Evolutionary conservation across 1,139 yeast species (phyloP), one percentile per base, ranked within the genome.

Genomic region (Nakaseomyces nivariensis): DNA sequence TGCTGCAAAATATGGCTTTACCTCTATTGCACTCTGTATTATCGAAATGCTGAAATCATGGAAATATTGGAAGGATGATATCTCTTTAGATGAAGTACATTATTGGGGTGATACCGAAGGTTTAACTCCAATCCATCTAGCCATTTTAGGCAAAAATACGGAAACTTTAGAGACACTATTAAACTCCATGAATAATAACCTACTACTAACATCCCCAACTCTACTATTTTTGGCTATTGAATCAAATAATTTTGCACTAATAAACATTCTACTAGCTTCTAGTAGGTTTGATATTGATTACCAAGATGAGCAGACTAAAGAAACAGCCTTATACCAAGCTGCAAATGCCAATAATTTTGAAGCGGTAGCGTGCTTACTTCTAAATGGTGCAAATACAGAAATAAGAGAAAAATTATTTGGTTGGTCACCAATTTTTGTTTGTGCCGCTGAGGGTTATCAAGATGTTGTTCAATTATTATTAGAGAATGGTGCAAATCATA

Each of bases 371-470:
- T 78, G 73, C 52, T 69, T 85, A 40, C 71, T 92, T 52, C 60
- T 72, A 6, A 67, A 73, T 38, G 79, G 78, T 8, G 96, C 96
- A 1, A 72, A 82, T 58, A 70, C 90, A 1, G 96, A 89, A 63
- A 71, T 87, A 51, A 79, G 84, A 0, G 98, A 92, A 61, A 64
- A 70, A 24, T 74, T 85, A 0, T 90, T 87, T 67, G 96, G 96
- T 0, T 92, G 97, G 97, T 88, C 97, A 1, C 97, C 98, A 2
- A 72, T 92, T 5, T 89, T 92, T 63, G 79, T 83, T 45, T 95
- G 97, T 26, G 94, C 96, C 0, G 84, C 89, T 24, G 96, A 90
- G 59, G 97, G 97, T 0, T 79, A 69, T 52, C 63, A 63, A 33
- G 78, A 78, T 2, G 72, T 87, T 41, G 86, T 82, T 8, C 67